phyloP scores from a whole-genome alignment of 1,284 basidiomycete genomes.

The Moesziomyces parantarcticus region DNA sequence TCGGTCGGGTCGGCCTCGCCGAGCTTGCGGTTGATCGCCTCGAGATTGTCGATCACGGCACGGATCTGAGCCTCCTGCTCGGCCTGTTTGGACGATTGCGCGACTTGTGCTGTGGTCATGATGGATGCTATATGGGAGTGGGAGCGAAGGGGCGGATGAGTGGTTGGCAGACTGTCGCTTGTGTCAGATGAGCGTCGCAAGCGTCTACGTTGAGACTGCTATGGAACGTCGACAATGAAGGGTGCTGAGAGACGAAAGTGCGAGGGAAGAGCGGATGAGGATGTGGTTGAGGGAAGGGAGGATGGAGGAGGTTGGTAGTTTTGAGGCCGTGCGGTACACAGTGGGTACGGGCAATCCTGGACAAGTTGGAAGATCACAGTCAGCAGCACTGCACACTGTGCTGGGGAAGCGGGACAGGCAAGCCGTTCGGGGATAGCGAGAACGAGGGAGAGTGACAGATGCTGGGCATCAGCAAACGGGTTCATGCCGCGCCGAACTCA shows the following conservation, averaged over 20 bases:
- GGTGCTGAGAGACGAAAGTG: not conserved
- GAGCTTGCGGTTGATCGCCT: conserved; percentile 62
- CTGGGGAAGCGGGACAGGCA: not conserved
- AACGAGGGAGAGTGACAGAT: not conserved
- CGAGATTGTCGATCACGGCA: conserved; percentile 49
- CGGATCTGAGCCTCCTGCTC: conserved; percentile 47
- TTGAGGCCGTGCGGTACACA: not conserved
- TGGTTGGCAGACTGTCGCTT: no score
- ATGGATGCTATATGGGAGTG: not conserved
- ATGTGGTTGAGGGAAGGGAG: not conserved
- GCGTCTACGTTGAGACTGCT: not conserved
- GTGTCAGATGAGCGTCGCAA: no score
- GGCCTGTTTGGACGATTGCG: conserved; percentile 45
- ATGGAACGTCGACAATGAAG: not conserved
- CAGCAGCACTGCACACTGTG: not conserved
- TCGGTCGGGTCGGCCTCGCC: conserved; percentile 59
- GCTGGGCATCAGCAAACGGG: not conserved
- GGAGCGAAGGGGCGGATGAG: not conserved
- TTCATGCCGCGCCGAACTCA: not conserved
- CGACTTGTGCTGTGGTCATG: conserved; percentile 40
- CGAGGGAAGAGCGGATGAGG: conserved; percentile 7
- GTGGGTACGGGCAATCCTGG: not conserved
- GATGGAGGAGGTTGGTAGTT: not conserved
- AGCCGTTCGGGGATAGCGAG: not conserved
- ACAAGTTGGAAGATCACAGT: not conserved